Conservation (phyloP, 176 grass and related monocot species). For the Neostapfia colusana region DNA sequence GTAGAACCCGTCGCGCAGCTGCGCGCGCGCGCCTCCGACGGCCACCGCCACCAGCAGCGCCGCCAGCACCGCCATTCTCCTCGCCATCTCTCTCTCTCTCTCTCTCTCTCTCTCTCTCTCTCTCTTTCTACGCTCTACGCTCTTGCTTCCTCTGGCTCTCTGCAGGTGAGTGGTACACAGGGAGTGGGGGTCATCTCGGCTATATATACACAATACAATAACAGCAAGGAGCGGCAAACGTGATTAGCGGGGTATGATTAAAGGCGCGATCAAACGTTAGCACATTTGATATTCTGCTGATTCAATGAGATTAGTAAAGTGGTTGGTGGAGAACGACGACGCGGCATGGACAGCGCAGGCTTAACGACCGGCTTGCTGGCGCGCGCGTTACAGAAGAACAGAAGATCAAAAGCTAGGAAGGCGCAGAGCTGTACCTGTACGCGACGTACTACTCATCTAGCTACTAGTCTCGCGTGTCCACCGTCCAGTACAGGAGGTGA, state of each 20-base stretch:
- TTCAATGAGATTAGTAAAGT: background rate
- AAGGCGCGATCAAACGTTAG: background rate
- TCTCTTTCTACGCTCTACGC: background rate
- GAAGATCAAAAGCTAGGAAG: too few relatives aligned
- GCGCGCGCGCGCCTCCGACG: background rate
- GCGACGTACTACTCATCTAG: background rate
- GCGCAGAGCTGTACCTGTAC: background rate
- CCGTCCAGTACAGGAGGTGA: too few relatives aligned
- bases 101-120: background rate
- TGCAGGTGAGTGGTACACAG: background rate
- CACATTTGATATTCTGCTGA: background rate
- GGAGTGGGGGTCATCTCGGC: background rate
- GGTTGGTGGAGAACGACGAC: background rate
- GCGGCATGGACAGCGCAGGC: background rate
- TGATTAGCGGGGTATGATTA: constrained; percentile 34
- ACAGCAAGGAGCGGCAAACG: background rate
- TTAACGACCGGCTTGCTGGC: constrained; percentile 4
- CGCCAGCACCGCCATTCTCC: background rate
- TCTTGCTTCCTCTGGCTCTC: background rate
- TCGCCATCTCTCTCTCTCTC: background rate
- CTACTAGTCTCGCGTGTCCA: too few relatives aligned
- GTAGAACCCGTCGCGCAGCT: constrained; percentile 72
- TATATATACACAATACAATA: constrained; percentile 29
- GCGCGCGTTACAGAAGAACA: too few relatives aligned
- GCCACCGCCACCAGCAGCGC: background rate